Evolutionary conservation across 352 stramenopile species (phyloP).

Genomic region (Phytophthora hibernalis): DNA sequence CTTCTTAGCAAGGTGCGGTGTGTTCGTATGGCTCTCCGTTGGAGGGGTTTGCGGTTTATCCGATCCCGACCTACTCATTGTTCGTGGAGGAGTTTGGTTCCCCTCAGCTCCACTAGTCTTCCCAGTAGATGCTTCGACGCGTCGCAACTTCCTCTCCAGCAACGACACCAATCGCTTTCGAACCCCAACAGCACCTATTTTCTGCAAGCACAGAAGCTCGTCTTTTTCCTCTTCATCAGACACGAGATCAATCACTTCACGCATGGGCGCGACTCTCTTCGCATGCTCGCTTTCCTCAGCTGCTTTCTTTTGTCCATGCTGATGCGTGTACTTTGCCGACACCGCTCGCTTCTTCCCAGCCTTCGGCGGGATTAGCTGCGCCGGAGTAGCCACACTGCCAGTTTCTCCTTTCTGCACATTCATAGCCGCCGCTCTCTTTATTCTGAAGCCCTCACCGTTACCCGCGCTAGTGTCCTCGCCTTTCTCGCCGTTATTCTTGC

Average conservation of each 20-base stretch:
- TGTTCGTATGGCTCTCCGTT: background rate
- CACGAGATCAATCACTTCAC: slow-evolving; percentile 1
- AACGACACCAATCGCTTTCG: background rate
- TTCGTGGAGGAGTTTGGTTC: background rate
- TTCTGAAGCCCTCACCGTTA: background rate
- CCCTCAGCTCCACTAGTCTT: background rate
- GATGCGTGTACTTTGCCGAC: background rate
- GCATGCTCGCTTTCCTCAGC: background rate
- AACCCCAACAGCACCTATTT: background rate
- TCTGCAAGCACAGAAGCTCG: slow-evolving; percentile 2
- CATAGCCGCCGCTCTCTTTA: background rate
- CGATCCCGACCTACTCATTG: background rate
- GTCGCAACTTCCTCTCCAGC: slow-evolving; percentile 14
- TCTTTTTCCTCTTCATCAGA: slow-evolving; percentile 14
- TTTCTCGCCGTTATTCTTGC: slow-evolving; percentile 10
- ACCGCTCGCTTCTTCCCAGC: slow-evolving; percentile 8
- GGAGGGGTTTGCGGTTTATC: background rate
- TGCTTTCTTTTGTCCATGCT: background rate
- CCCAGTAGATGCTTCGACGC: slow-evolving; percentile 4
- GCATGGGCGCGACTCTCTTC: background rate
- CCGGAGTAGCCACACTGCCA: background rate
- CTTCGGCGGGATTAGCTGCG: background rate
- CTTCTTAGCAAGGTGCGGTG: slow-evolving; percentile 3
- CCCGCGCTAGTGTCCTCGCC: background rate
- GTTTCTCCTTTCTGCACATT: background rate